These are phyloP conservation scores for Pythium angustatum DNA, from an alignment of 352 stramenopile genomes.

Conservation along the genomic window DNA sequence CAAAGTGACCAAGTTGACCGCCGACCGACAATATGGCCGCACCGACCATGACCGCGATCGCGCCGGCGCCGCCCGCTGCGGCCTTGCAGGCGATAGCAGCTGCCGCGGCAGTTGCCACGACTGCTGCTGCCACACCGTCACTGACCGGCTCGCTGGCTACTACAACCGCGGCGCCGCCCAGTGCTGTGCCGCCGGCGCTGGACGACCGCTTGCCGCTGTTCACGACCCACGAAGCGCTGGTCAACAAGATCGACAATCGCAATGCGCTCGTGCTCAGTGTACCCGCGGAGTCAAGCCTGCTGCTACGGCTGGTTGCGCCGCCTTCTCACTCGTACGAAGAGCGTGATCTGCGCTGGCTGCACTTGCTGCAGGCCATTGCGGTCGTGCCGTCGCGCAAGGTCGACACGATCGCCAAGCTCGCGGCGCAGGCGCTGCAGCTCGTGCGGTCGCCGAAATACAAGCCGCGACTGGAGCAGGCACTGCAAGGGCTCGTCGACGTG, in stretches of 20 bases:
- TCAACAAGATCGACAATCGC: conserved; percentile 55
- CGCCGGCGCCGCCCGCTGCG: conserved; percentile 3
- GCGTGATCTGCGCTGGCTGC: conserved; percentile 67
- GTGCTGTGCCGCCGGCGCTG: conserved; percentile 9
- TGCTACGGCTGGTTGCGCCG: conserved; percentile 55
- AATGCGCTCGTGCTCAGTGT: conserved; percentile 62
- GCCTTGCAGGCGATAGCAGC: background rate
- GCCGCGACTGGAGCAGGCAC: conserved; percentile 27
- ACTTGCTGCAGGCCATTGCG: conserved; percentile 63
- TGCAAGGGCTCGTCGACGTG: conserved; percentile 37
- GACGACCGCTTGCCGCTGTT: conserved; percentile 49
- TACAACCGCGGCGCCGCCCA: background rate
- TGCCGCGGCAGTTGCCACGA: background rate
- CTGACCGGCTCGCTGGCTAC: background rate
- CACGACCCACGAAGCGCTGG: conserved; percentile 45
- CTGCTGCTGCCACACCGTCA: background rate
- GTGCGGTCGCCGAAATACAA: conserved; percentile 36
- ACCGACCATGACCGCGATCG: conserved; percentile 3
- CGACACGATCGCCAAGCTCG: conserved; percentile 49
- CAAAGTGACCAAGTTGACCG: too few relatives aligned
- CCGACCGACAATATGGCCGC: conserved; percentile 2
- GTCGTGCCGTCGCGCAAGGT: conserved; percentile 61
- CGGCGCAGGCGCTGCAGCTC: conserved; percentile 53
- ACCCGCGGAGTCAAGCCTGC: conserved; percentile 47
- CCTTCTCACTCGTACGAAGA: conserved; percentile 55